Base-by-base conservation (phyloP, 257 asterid species). In the Penstemon eatonii region DNA sequence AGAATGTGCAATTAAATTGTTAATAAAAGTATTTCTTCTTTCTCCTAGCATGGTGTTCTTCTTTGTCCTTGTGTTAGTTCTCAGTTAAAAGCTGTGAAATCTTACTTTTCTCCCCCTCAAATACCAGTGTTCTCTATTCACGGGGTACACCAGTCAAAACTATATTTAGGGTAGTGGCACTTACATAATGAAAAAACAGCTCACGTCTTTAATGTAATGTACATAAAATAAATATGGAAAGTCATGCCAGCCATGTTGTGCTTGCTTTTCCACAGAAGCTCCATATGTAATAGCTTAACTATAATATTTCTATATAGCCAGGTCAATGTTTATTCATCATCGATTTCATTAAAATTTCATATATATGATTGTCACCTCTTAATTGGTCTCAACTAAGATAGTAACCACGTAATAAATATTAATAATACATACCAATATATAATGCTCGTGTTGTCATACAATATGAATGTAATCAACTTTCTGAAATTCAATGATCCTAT, bases 401-500 rank as follows among this genome's bases (percentile, higher is more conserved):
- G 54, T 60, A 51, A 71, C 38, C 59, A 4, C 47, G 36, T 44
- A 43, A 40, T 68, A 39, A 42, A 63, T 44, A 19, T 6, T 51
- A 49, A 15, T 58, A 61, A 45, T 25, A 56, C 25, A 42, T 13
- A n/a, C 9, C 63, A 50, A 47, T 9, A 42, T 19, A 44, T 38
- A 61, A 5, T 10, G 5, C 60, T 56, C 55, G 41, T 37, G 41
- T 58, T 15, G 54, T 49, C 19, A 42, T 61, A 8, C 36, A 66
- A 73, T 65, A 9, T 15, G 54, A 63, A 54, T 38, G 19, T 63
- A 60, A 79, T 38, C 65, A 37, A 72, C 49, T 39, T 54, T 54
- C 49, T 42, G 50, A 19, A n/a, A 33, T 49, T 37, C 13, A 45
- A 58, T 33, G 18, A 55, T 46, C 53, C 37, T 69, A 25, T 25